These are phyloP conservation scores for Pichia sp. DNA, from an alignment of 1,139 yeast species.

Conservation along the genomic window DNA sequence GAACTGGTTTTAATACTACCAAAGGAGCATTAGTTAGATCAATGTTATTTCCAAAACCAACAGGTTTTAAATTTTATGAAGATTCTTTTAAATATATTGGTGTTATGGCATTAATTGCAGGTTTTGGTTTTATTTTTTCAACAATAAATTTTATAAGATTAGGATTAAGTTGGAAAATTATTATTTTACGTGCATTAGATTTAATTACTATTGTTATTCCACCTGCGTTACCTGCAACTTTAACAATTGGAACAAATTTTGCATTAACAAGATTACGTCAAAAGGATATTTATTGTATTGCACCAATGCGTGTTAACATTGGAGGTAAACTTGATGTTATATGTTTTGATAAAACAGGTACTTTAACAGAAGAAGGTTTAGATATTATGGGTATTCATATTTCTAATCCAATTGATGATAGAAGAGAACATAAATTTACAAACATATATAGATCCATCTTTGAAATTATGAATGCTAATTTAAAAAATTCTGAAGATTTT, in stretches of 20 bases:
- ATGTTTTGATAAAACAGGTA: conserved; percentile 96
- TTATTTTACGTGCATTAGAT: conserved; percentile 85
- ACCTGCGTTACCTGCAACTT: conserved; percentile 96
- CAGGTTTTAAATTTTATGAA: conserved; percentile 85
- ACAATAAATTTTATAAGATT: conserved; percentile 75
- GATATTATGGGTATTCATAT: conserved; percentile 87
- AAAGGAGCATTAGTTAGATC: conserved; percentile 94
- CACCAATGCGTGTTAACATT: conserved; percentile 89
- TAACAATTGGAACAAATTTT: conserved; percentile 93
- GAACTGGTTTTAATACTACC: conserved; percentile 92
- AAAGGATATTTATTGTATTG: conserved; percentile 73
- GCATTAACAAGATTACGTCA: conserved; percentile 71
- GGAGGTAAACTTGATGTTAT: conserved; percentile 89
- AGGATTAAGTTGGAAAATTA: conserved; percentile 61
- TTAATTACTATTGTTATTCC: conserved; percentile 95
- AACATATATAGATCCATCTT: conserved; percentile 36
- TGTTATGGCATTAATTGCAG: conserved; percentile 83
- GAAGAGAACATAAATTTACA: conserved; percentile 48
- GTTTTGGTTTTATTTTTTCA: conserved; percentile 75
- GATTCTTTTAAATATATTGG: conserved; percentile 96
- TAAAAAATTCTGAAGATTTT: conserved; percentile 22
- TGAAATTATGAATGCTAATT: conserved; percentile 23
- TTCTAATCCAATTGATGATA: conserved; percentile 44
- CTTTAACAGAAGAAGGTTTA: conserved; percentile 92
- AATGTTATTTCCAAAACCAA: conserved; percentile 93